Percentiles rank a stretch among this genome's conserved stretches.
These are phyloP conservation scores for Endothia cerciana DNA, from an alignment of 2,329 filamentous ascomycete genomes.

Conservation along the genomic window DNA sequence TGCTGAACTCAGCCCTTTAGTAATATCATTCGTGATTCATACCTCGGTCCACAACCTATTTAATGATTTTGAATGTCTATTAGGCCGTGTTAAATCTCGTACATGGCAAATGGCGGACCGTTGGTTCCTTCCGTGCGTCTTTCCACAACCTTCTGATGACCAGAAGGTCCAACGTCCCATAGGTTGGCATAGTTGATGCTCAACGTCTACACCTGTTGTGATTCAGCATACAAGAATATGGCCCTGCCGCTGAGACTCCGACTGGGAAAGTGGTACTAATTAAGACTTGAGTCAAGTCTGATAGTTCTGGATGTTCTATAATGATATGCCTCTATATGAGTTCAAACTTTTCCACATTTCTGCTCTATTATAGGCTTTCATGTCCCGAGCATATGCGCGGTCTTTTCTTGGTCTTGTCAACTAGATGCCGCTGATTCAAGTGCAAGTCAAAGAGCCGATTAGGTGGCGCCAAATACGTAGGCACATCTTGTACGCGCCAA, in stretches of 20 bases:
- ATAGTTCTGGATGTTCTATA: neutral
- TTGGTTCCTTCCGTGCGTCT: too few relatives aligned
- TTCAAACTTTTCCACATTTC: neutral
- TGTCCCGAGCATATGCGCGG: neutral
- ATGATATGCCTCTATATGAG: neutral
- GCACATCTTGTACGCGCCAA: constrained; percentile 2
- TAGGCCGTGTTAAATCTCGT: too few relatives aligned
- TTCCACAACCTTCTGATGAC: too few relatives aligned
- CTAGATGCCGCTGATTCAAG: constrained; percentile 10
- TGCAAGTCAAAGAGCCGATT: constrained; percentile 15
- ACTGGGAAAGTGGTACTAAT: neutral
- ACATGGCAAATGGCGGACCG: too few relatives aligned
- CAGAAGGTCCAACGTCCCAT: too few relatives aligned
- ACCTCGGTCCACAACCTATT: too few relatives aligned
- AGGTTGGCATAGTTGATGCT: too few relatives aligned
- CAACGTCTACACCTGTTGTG: too few relatives aligned
- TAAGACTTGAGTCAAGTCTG: neutral
- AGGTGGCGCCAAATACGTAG: neutral
- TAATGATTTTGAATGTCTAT: too few relatives aligned
- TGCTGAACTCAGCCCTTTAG: too few relatives aligned
- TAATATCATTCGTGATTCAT: too few relatives aligned
- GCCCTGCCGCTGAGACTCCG: neutral
- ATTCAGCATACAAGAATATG: too few relatives aligned
- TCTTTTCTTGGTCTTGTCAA: neutral
- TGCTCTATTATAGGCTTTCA: neutral